Evolutionary conservation across 352 stramenopile genomes (phyloP).

Genomic region (Ochromonadaceae sp.): DNA sequence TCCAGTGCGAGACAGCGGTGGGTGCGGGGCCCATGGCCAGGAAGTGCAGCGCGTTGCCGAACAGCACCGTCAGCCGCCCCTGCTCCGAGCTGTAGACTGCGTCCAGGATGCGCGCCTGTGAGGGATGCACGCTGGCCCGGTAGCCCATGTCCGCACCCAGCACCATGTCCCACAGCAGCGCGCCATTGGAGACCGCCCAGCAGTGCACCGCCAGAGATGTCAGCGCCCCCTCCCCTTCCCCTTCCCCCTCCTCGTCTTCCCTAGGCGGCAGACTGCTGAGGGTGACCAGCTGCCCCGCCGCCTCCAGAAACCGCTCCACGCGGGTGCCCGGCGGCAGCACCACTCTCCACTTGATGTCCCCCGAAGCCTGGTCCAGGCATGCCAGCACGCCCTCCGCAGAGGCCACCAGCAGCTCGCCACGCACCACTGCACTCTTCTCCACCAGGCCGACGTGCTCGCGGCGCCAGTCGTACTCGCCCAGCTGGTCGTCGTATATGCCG

Average conservation of each 20-base stretch:
- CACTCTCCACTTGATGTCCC: background rate
- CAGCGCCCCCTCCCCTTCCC: too few relatives aligned
- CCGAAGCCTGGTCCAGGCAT: background rate
- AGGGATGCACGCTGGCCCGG: too few relatives aligned
- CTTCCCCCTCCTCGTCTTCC: too few relatives aligned
- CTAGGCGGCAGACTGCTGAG: too few relatives aligned
- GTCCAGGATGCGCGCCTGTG: too few relatives aligned
- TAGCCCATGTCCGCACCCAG: too few relatives aligned
- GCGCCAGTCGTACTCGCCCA: conserved; percentile 10
- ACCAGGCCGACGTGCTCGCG: background rate
- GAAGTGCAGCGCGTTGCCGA: too few relatives aligned
- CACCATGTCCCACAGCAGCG: background rate
- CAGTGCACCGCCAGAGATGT: background rate
- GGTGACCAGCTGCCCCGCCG: background rate
- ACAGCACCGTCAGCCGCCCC: too few relatives aligned
- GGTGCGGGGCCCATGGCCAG: too few relatives aligned
- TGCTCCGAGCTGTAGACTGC: too few relatives aligned
- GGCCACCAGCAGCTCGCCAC: background rate
- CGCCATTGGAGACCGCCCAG: background rate
- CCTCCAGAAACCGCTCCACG: background rate
- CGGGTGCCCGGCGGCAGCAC: background rate
- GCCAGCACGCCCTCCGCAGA: background rate
- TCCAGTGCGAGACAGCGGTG: too few relatives aligned
- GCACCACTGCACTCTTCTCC: background rate
- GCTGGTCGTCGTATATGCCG: background rate